A percentile compares a stretch with the other conserved stretches of the same genome.
These are phyloP conservation scores for Ceratonia siliqua DNA, from an alignment of 306 rosid species.

Conservation along the genomic window DNA sequence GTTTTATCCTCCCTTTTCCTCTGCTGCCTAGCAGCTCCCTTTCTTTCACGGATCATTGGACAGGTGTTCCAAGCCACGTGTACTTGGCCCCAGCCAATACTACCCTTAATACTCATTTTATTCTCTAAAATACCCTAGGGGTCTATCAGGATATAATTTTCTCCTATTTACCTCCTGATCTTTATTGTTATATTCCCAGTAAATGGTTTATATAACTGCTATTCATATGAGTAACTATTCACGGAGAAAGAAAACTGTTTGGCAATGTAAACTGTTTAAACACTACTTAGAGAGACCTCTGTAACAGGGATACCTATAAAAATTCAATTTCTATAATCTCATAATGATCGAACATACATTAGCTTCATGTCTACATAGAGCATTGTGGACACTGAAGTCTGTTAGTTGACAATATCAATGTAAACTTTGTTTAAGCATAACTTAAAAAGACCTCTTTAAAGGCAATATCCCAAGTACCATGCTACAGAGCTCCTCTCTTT, in stretches of 20 bases:
- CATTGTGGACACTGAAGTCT: neutral
- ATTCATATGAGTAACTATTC: neutral
- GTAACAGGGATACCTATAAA: neutral
- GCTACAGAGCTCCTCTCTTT: neutral
- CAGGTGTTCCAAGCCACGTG: too few species aligned
- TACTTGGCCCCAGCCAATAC: too few species aligned
- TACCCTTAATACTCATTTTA: too few species aligned
- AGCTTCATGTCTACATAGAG: neutral
- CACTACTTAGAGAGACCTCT: neutral
- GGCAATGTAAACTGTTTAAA: neutral
- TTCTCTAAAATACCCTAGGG: too few species aligned
- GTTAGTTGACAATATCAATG: too few species aligned
- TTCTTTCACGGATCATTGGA: too few species aligned
- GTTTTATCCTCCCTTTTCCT: too few species aligned
- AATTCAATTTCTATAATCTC: slow-evolving; percentile 1
- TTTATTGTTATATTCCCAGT: neutral
- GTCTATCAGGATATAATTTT: too few species aligned
- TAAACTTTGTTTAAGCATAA: too few species aligned
- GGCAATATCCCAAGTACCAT: neutral
- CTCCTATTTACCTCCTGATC: neutral
- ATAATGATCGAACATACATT: slow-evolving; percentile 9
- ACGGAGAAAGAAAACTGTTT: neutral
- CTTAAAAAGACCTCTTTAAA: too few species aligned
- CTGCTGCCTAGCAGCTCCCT: too few species aligned
- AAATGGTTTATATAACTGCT: neutral